Conservation (phyloP, 371 early-diverging fungal species). For the Batrachochytrium dendrobatidis region DNA sequence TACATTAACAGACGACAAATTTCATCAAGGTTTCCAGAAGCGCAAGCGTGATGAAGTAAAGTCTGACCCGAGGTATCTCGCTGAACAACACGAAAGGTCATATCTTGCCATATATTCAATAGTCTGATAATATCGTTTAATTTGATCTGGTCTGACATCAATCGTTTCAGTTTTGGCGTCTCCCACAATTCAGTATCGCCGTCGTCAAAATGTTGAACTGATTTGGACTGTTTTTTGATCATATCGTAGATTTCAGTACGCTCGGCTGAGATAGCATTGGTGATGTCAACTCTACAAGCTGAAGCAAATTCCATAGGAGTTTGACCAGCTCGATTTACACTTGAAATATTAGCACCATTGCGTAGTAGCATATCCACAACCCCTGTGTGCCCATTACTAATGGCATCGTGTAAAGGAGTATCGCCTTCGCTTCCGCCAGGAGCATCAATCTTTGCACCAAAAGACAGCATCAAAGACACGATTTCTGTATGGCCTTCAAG, state of each 20-base stretch:
- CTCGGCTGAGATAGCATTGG: neutral
- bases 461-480: slow-evolving; percentile 54
- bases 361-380: slow-evolving; percentile 58
- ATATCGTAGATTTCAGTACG: too few species aligned
- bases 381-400: slow-evolving; percentile 35
- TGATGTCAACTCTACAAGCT: neutral
- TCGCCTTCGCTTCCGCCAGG: slow-evolving; percentile 58
- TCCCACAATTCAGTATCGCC: slow-evolving; percentile 37
- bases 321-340: slow-evolving; percentile 34
- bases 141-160: neutral
- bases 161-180: neutral
- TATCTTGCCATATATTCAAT: slow-evolving; percentile 29
- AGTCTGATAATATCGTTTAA: slow-evolving; percentile 5
- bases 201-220: slow-evolving; percentile 20
- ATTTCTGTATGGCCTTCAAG: slow-evolving; percentile 43
- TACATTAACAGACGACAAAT: slow-evolving; percentile 49
- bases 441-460: slow-evolving; percentile 65
- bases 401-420: slow-evolving; percentile 65
- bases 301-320: slow-evolving; percentile 33
- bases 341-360: slow-evolving; percentile 45
- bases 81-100: slow-evolving; percentile 26
- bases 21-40: slow-evolving; percentile 40
- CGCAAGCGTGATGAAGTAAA: slow-evolving; percentile 43
- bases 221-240: neutral
- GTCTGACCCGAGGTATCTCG: slow-evolving; percentile 49